Percentiles rank a stretch among this genome's conserved stretches.
phyloP scores from a whole-genome alignment of 179 eudicot genomes.

The Drosera spatulata region DNA sequence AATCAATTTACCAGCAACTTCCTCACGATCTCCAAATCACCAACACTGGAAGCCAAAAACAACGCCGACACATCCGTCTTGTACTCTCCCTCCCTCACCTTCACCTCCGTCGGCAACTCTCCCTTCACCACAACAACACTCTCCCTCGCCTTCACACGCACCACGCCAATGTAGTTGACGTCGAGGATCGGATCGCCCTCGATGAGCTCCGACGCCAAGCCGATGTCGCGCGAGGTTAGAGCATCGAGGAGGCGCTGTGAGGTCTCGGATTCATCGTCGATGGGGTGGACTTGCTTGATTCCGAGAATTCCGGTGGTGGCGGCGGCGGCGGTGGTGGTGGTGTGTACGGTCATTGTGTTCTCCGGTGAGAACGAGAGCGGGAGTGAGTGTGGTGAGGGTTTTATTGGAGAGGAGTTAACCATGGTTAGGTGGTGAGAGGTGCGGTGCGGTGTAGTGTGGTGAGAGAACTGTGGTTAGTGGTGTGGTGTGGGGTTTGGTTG shows the following conservation, averaged over 20 bases:
- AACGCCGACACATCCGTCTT: constrained; percentile 73
- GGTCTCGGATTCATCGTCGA: constrained; percentile 46
- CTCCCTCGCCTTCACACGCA: constrained; percentile 49
- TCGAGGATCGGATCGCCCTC: constrained; percentile 32
- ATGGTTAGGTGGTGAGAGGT: no score
- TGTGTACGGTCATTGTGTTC: no score
- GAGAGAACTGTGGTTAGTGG: no score
- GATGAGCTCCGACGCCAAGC: constrained; percentile 29
- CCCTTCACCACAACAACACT: constrained; percentile 37
- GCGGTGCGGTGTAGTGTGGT: no score
- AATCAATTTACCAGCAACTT: constrained; percentile 52
- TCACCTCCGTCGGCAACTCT: constrained; percentile 35
- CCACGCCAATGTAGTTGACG: constrained; percentile 69
- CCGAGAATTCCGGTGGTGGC: no score
- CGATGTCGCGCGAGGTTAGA: constrained; percentile 22
- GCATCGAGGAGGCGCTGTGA: constrained; percentile 48
- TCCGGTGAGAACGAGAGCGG: no score
- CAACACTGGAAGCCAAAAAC: constrained; percentile 63
- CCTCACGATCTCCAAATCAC: constrained; percentile 44
- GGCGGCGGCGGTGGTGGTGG: no score
- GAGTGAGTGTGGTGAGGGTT: no score
- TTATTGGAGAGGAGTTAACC: no score
- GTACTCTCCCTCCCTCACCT: constrained; percentile 46
- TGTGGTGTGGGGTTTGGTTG: no score
- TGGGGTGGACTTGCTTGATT: constrained; percentile 32